A percentile compares a stretch with the other conserved stretches of the same genome.
phyloP scores from a whole-genome alignment of 2,329 filamentous ascomycete genomes.

The Aspergillus sergii region DNA sequence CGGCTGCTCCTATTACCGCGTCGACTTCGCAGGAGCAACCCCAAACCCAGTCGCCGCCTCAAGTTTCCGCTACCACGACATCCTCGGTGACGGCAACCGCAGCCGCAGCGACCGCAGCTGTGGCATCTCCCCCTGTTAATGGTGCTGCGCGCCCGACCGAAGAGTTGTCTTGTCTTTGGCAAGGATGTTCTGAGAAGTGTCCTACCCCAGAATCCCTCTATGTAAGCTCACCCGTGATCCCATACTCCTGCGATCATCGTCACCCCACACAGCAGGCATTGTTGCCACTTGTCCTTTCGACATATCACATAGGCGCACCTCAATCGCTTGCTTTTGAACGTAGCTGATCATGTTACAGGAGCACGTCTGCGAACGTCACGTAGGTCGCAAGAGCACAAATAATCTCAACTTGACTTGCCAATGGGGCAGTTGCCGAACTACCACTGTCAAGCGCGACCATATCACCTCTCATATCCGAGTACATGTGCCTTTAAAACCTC shows the following conservation, averaged over 20 bases:
- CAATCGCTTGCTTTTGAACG: not conserved
- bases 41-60: conserved; percentile 21
- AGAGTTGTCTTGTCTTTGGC: conserved; percentile 61
- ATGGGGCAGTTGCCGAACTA: conserved; percentile 94
- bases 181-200: conserved; percentile 62
- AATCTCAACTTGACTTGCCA: conserved; percentile 97
- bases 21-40: conserved; percentile 28
- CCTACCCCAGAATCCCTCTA: conserved; percentile 64
- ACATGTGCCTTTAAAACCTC: conserved; percentile 97
- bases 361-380: conserved; percentile 96
- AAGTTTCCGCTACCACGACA: conserved; percentile 28
- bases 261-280: not conserved
- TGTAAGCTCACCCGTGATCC: conserved; percentile 45
- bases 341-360: conserved; percentile 60
- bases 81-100: conserved; percentile 37
- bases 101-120: conserved; percentile 42
- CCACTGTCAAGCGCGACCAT: conserved; percentile 97
- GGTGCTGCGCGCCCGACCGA: conserved; percentile 34
- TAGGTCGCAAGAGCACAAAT: conserved; percentile 98
- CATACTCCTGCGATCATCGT: not conserved
- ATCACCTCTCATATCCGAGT: conserved; percentile 99
- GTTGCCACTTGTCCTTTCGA: conserved; percentile 7
- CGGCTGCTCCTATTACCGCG: conserved; percentile 29
- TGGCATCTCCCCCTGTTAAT: conserved; percentile 33
- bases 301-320: not conserved